Evolutionary conservation across 2,329 filamentous ascomycete genomes (phyloP).

Genomic region (Nemania bipapillata): DNA sequence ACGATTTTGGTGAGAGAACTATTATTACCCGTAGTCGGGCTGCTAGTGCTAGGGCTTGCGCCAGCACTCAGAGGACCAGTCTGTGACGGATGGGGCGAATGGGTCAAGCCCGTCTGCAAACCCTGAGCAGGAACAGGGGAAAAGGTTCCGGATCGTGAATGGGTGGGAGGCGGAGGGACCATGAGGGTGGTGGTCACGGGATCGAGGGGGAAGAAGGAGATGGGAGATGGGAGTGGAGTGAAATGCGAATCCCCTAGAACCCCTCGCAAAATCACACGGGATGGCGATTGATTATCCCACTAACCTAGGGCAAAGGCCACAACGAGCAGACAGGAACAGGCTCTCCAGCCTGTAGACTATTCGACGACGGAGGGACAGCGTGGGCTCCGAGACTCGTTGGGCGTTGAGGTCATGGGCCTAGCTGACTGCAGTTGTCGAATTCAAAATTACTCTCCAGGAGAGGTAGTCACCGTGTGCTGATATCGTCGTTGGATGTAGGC

Average conservation of each 20-base stretch:
- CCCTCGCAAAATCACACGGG: slow-evolving; percentile 46
- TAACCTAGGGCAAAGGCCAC: slow-evolving; percentile 21
- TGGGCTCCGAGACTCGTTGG: slow-evolving; percentile 38
- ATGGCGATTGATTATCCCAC: slow-evolving; percentile 29
- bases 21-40: slow-evolving; percentile 65
- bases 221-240: slow-evolving; percentile 36
- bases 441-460: slow-evolving; percentile 21
- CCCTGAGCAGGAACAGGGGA: slow-evolving; percentile 69
- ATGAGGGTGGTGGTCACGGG: slow-evolving; percentile 50
- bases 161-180: slow-evolving; percentile 51
- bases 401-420: slow-evolving; percentile 47
- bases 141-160: slow-evolving; percentile 71
- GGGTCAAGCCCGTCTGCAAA: slow-evolving; percentile 66
- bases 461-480: slow-evolving; percentile 1
- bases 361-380: slow-evolving; percentile 36
- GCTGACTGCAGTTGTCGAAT: slow-evolving; percentile 26
- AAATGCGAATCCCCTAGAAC: slow-evolving; percentile 47
- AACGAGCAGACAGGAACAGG: slow-evolving; percentile 19
- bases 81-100: slow-evolving; percentile 69
- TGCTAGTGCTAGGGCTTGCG: slow-evolving; percentile 70
- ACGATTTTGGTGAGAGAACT: slow-evolving; percentile 88
- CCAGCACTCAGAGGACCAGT: slow-evolving; percentile 67
- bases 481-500: not conserved
- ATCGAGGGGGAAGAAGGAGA: slow-evolving; percentile 41
- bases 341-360: slow-evolving; percentile 18